Base-by-base conservation (phyloP, 2,329 filamentous ascomycete genomes). In the Fusarium dlaminii region DNA sequence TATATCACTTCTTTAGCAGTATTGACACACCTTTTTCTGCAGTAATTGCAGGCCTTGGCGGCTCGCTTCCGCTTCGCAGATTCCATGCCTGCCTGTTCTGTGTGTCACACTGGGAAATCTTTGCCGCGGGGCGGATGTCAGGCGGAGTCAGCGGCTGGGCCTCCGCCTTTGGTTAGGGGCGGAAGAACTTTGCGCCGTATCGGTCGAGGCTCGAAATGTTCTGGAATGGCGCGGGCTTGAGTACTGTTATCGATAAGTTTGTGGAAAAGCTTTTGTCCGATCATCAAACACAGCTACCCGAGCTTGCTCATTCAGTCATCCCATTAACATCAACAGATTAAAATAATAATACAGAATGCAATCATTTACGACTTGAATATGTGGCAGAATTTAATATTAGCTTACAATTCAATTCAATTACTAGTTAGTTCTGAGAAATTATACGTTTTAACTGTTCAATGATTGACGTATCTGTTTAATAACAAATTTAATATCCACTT, bases 21-120 rank as follows among this genome's bases (percentile, higher is more conserved):
- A 48, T 30, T 30, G 20, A 30, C 45, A 15, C 37, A 74, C 73
- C 73, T 75, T 52, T 72, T 75, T 34, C 70, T 65, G 10, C 73
- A 75, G 43, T 75, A 75, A 40, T 75, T 75, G n/a, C 73, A 75
- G 10, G 73, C 73, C 15, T 76, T 74, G 67, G 73, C 73, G 67
- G 73, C 73, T 66, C 73, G 70, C 67, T 74, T 75, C 73, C 73
- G 67, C 66, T 75, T 75, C 15, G 51, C 43, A 49, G 73, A 74
- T 18, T 74, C 72, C 71, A 74, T 74, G 39, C 54, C 54, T 74
- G 51, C 57, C 49, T 34, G 27, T 42, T 24, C 27, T 39, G 37
- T 15, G 39, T 59, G 70, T 34, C 62, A 51, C 48, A 40, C 54
- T 59, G 45, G 34, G 17, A 70, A 71, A 68, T 54, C 55, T 74